Percentiles rank a stretch among this genome's conserved stretches.
phyloP scores from a whole-genome alignment of 768 basidiomycete genomes.

The Termitomyces sp. region DNA sequence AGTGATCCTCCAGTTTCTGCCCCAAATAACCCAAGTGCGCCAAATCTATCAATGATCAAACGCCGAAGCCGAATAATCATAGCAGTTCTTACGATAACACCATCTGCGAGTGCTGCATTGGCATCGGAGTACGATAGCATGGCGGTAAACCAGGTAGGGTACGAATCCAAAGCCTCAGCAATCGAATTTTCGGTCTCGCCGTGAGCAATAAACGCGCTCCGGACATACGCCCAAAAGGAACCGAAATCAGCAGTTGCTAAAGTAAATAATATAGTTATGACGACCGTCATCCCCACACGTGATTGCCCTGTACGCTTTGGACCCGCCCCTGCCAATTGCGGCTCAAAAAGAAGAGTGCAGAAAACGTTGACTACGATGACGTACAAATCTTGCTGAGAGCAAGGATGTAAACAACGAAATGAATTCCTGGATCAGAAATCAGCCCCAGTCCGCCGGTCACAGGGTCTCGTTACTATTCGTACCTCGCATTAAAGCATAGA shows the following conservation, averaged over 20 bases:
- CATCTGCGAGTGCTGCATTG: conserved; percentile 12
- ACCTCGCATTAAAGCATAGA: conserved; percentile 15
- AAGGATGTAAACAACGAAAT: conserved; percentile 8
- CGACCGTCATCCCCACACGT: conserved; percentile 4
- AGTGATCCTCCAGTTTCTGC: conserved; percentile 9
- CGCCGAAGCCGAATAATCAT: too few species aligned
- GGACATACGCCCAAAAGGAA: conserved; percentile 14
- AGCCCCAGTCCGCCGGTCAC: not conserved
- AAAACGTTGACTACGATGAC: not conserved
- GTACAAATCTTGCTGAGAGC: conserved; percentile 12
- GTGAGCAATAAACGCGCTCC: conserved; percentile 12
- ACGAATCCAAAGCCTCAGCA: conserved; percentile 8
- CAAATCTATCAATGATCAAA: conserved; percentile 11
- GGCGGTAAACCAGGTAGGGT: conserved; percentile 12
- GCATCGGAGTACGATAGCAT: conserved; percentile 8
- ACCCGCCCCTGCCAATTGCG: not conserved
- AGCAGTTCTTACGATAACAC: conserved; percentile 7
- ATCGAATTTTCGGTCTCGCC: conserved; percentile 6
- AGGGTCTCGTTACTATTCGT: not conserved
- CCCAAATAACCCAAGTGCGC: conserved; percentile 17
- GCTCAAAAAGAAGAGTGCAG: not conserved
- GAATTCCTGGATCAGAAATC: conserved; percentile 6
- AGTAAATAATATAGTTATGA: conserved; percentile 11
- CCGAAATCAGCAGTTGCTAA: conserved; percentile 12
- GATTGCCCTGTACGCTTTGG: conserved; percentile 4